Evolutionary conservation across 108 stramenopile genomes (phyloP).

Genomic region (Ochromonas danica): DNA sequence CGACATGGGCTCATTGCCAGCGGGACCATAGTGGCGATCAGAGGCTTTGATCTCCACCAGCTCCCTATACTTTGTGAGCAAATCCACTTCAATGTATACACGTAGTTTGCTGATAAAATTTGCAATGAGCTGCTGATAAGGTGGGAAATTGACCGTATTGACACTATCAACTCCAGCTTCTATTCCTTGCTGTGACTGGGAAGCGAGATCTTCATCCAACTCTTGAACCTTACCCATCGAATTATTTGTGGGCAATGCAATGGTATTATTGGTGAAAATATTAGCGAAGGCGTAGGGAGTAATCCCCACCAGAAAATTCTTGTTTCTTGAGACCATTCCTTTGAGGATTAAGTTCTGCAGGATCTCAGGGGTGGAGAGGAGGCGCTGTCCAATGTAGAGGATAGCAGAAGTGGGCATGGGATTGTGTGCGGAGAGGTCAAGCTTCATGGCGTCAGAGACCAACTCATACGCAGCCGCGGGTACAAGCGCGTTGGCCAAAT

Average conservation of each 20-base stretch:
- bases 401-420: background rate
- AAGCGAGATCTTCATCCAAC: too few relatives aligned
- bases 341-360: too few relatives aligned
- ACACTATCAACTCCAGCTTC: too few relatives aligned
- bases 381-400: background rate
- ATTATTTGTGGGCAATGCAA: too few relatives aligned
- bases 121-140: background rate
- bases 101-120: constrained; percentile 5
- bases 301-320: background rate
- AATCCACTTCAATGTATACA: background rate
- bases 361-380: background rate
- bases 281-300: background rate
- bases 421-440: constrained; percentile 1
- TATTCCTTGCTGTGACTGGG: background rate
- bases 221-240: too few relatives aligned
- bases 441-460: constrained; percentile 19
- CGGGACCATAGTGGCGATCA: constrained; percentile 10
- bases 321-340: background rate
- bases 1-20: constrained; percentile 3
- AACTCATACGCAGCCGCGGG: constrained; percentile 1
- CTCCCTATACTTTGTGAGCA: background rate
- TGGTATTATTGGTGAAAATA: too few relatives aligned
- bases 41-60: background rate
- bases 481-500: background rate
- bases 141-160: background rate